Evolutionary conservation across 345 rosid genomes (phyloP), one percentile per base, ranked within the genome.

Genomic region (Citrus medica): DNA sequence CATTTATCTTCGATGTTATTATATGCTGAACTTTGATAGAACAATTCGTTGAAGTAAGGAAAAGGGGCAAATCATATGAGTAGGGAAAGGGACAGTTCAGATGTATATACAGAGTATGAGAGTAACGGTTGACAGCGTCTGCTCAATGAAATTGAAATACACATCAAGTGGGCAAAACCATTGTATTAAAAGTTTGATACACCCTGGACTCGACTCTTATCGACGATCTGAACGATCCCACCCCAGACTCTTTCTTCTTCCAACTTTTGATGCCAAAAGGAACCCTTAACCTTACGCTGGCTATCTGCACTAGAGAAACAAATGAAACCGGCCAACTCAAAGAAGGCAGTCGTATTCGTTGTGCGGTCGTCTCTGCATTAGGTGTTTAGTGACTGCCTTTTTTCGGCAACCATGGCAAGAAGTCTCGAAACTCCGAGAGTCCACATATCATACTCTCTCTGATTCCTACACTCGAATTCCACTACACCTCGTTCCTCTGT

Each of bases 381-480:
- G 82, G 64, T 74, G 61, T 66, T 38, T 77, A 60, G 53, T 60
- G 65, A 19, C 83, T 82, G 53, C 71, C 83, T 88, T 79, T 88
- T 85, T 78, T 88, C 90, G 5, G 88, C 88, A 1, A 84, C 94
- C 62, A 85, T 75, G 32, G 88, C 84, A 22, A 96, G 88, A 69
- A 96, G 96, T 72, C 86, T 89, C 4, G 83, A 83, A 1, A 92
- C 95, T 1, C 98, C 99, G 71, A 78, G 84, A 71, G 95, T 91
- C 99, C 99, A 96, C 58, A 88, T 88, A 40, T 90, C 93, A 55
- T 91, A 90, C 60, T 93, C 97, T 64, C 88, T 88, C 75, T 87
- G 85, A 79, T 84, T 92, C 87, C 89, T 89, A 89, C 99, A 92
- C 82, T 92, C 98, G 4, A 96, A 93, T 78, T 96, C 99, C 3